Base-by-base conservation (phyloP, 768 basidiomycete species). In the Steccherinum ochraceum region DNA sequence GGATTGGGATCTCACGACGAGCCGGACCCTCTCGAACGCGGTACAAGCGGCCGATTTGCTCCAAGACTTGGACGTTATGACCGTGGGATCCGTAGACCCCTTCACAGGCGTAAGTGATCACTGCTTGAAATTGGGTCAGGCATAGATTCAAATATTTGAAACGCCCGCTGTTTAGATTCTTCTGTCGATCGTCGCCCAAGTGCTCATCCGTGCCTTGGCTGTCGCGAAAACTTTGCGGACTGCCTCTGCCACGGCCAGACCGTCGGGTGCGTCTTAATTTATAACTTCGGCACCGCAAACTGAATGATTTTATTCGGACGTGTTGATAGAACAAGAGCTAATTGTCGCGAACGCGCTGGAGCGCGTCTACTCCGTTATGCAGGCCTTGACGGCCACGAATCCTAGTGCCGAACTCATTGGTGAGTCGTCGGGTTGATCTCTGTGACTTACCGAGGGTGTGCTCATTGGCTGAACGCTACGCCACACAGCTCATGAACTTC, bases 41-140 rank as follows among this genome's bases (percentile, higher is more conserved):
- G 47, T 54, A 24, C 51, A 53, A 12, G 61, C 58, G 11, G 58
- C 58, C 5, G 42, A 44, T 20, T 21, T 48, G 7, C 48, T 62
- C 20, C 55, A 53, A 13, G 24, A 35, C 0, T 20, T 59, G 25
- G 48, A 60, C 44, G 39, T 58, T 21, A 46, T 41, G 7, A 40
- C 26, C 23, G 45, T 59, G 7, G 30, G 12, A 16, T 56, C 46
- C 41, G 54, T 62, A 21, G 59, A 61, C 45, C 61, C 63, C 16
- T 50, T 59, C 52, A 46, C 58, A 20, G 63, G 56, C 19, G 63
- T 64, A 40, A 48, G 63, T 59, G 3, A 18, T 11, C 12, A 47
- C n/a, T 20, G 11, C 21, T 16, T 30, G n/a, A n/a, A n/a, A n/a
- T n/a, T n/a, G n/a, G n/a, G n/a, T n/a, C n/a, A n/a, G n/a, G n/a